Base-by-base conservation (phyloP, 352 stramenopile species). In the Blastocystis sp. region DNA sequence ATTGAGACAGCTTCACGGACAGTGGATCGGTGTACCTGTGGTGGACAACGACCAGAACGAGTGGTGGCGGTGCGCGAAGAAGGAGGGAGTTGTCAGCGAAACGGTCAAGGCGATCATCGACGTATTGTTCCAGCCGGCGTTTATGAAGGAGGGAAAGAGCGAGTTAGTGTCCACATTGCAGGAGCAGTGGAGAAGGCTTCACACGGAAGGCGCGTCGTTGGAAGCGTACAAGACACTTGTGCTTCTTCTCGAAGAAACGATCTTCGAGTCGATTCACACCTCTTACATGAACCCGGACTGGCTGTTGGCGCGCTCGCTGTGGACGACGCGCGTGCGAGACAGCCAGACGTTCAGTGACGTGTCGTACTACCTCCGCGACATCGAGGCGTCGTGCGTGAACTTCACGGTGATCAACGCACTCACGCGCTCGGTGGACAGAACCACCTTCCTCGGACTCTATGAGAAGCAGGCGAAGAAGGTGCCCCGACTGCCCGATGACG, bases 381-480 rank as follows among this genome's bases (percentile, higher is more conserved):
- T 85, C 21, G 55, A 85, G 51, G 35, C 50, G 0, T 55, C 55
- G 16, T 62, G 41, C 1, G 61, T 85, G 9, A 59, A 85, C 41
- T 85, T 85, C 61, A 29, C 55, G 6, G 60, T 85, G 19, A 59
- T 85, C 3, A 41, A 85, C 37, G 74, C 51, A 33, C 29, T 85
- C 33, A 85, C 74, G 33, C 31, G 16, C 21, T 55, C 74, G 21
- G 41, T 37, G 26, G 24, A 4, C 6, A 3, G 74, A 21, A 24
- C 12, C 24, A 29, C 33, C n/a, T 85, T 85, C 51, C 31, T 85
- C 37, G 41, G 26, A 26, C 13, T 39, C 10, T 41, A 69, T 2
- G 74, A 85, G 60, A 85, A 67, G 74, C 59, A 85, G 51, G 29
- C 19, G 45, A 85, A 85, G 60, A 69, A 66, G n/a, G 2, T 59